Evolutionary conservation across 2,329 filamentous ascomycete genomes (phyloP).

Genomic region (Elsinoe necatrix): DNA sequence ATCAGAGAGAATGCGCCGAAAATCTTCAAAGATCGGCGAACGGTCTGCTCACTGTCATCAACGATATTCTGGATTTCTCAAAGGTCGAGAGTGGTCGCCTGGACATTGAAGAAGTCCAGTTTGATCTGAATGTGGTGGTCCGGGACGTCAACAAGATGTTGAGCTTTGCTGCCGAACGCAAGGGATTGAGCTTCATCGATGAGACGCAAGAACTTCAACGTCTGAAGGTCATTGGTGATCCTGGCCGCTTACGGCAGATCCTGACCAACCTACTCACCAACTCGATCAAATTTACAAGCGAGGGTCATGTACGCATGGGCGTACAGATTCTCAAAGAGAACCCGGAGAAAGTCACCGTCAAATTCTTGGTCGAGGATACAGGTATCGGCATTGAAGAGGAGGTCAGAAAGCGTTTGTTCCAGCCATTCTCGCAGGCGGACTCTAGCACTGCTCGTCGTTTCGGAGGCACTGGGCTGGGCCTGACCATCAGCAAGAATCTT

Average conservation of each 20-base stretch:
- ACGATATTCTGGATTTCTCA: constrained; percentile 77
- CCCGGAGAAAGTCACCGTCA: constrained; percentile 55
- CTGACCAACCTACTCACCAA: constrained; percentile 72
- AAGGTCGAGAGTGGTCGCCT: constrained; percentile 72
- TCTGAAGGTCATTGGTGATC: constrained; percentile 76
- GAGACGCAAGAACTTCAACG: constrained; percentile 54
- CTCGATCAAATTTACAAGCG: constrained; percentile 65
- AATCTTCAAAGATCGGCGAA: constrained; percentile 74
- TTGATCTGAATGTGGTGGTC: constrained; percentile 63
- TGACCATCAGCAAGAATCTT: constrained; percentile 74
- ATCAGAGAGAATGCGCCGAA: constrained; percentile 65
- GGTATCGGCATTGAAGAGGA: constrained; percentile 77
- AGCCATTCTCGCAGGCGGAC: constrained; percentile 75
- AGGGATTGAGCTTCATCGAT: constrained; percentile 64
- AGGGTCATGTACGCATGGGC: constrained; percentile 59
- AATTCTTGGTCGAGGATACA: constrained; percentile 66
- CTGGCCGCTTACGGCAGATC: constrained; percentile 74
- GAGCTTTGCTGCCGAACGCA: constrained; percentile 71
- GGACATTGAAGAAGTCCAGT: constrained; percentile 73
- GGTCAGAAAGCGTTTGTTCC: constrained; percentile 63
- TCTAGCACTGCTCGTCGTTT: constrained; percentile 71
- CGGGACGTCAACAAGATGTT: constrained; percentile 81
- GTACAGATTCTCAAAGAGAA: constrained; percentile 58
- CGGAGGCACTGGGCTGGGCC: constrained; percentile 66
- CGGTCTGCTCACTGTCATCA: constrained; percentile 76